Conservation (phyloP, 1,284 basidiomycete genomes). For the Cystobasidium slooffiae region DNA sequence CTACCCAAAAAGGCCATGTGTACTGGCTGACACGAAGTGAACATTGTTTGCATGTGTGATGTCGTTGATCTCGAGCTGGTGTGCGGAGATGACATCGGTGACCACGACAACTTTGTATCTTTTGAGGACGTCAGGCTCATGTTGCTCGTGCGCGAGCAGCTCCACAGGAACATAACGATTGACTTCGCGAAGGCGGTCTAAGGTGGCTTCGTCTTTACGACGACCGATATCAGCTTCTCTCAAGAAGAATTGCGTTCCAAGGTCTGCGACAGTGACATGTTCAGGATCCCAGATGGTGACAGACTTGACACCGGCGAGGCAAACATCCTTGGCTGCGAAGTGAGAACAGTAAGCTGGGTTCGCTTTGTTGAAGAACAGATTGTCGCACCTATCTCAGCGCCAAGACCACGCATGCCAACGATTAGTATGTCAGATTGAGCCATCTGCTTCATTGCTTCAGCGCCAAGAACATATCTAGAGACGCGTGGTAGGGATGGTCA, state of each 20-base stretch:
- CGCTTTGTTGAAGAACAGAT: no score
- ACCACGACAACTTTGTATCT: slow-evolving; percentile 94
- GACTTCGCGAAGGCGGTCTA: slow-evolving; percentile 88
- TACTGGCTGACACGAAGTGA: slow-evolving; percentile 90
- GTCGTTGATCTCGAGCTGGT: slow-evolving; percentile 93
- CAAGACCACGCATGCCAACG: no score
- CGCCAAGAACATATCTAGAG: no score
- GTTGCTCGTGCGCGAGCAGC: slow-evolving; percentile 69
- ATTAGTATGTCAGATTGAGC: no score
- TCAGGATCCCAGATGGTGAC: slow-evolving; percentile 96
- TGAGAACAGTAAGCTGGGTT: no score
- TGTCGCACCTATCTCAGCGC: no score
- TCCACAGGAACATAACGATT: slow-evolving; percentile 96
- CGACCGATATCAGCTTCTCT: slow-evolving; percentile 85
- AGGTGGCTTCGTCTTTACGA: slow-evolving; percentile 81
- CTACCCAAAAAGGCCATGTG: slow-evolving; percentile 91
- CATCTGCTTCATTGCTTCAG: no score
- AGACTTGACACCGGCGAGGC: slow-evolving; percentile 95
- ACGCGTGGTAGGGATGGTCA: no score
- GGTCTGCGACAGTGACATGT: slow-evolving; percentile 82
- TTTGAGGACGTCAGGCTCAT: slow-evolving; percentile 76
- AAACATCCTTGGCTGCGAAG: slow-evolving; percentile 98
- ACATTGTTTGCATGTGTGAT: slow-evolving; percentile 90
- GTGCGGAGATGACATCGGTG: slow-evolving; percentile 73
- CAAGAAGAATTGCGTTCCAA: slow-evolving; percentile 96